A percentile compares a stretch with the other conserved stretches of the same genome.
Conservation (phyloP, 345 rosid species). For the Theobroma cacao region DNA sequence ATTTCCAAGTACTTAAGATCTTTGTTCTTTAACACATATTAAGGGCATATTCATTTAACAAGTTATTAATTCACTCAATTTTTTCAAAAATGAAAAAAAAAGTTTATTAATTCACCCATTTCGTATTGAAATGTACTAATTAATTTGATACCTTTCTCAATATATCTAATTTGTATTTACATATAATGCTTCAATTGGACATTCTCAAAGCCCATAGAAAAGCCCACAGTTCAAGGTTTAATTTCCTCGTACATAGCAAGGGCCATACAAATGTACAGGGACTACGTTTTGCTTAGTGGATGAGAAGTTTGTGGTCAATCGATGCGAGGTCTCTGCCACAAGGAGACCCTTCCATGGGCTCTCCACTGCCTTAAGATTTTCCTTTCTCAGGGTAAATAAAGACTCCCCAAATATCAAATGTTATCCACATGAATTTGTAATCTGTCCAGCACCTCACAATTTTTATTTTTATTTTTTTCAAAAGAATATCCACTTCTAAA, state of each 20-base stretch:
- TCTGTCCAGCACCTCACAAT: constrained; percentile 33
- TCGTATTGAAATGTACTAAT: too few relatives aligned
- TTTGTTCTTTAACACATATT: too few relatives aligned
- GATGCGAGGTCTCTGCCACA: not conserved
- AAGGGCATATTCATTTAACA: too few relatives aligned
- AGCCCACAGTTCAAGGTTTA: not conserved
- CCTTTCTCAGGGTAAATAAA: not conserved
- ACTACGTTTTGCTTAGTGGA: constrained; percentile 5
- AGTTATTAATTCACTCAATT: too few relatives aligned
- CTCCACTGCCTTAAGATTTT: not conserved
- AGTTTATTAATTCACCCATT: too few relatives aligned
- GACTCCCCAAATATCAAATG: constrained; percentile 9
- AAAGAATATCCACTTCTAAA: constrained; percentile 19
- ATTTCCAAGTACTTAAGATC: too few relatives aligned
- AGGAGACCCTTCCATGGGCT: not conserved
- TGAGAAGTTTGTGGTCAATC: constrained; percentile 16
- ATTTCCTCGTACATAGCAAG: not conserved
- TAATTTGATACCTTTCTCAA: too few relatives aligned
- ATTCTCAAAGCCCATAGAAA: not conserved
- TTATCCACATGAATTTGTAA: constrained; percentile 36
- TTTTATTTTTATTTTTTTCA: not conserved
- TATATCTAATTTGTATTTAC: too few relatives aligned
- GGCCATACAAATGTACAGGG: not conserved
- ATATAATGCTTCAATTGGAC: too few relatives aligned
- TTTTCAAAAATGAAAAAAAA: too few relatives aligned